phyloP scores from a whole-genome alignment of 2,329 filamentous ascomycete genomes.

The Calonectria fujianensis region DNA sequence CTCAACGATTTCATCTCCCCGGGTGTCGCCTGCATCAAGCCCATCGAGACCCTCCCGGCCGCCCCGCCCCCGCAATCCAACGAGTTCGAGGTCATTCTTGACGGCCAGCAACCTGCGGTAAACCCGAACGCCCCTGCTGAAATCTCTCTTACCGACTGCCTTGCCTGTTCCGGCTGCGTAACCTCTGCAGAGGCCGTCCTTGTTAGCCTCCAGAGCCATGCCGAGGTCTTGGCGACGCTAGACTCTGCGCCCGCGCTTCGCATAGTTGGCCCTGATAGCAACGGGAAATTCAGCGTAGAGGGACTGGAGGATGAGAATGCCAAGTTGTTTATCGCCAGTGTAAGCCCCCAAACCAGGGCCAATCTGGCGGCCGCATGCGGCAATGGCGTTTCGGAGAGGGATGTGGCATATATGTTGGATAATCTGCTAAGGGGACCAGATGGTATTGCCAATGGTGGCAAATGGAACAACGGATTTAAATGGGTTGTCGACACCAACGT shows the following conservation, averaged over 20 bases:
- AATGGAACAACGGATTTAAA: conserved; percentile 84
- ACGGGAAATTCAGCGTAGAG: conserved; percentile 64
- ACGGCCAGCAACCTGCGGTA: conserved; percentile 81
- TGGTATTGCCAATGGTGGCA: conserved; percentile 82
- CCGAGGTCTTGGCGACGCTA: conserved; percentile 89
- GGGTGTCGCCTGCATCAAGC: conserved; percentile 98
- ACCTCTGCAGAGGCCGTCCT: conserved; percentile 98
- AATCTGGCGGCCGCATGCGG: conserved; percentile 90
- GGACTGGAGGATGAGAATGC: conserved; percentile 76
- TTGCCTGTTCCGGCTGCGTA: conserved; percentile 97
- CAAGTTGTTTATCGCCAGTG: conserved; percentile 91
- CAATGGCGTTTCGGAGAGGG: conserved; percentile 79
- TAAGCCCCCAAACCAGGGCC: conserved; percentile 93
- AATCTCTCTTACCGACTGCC: conserved; percentile 97
- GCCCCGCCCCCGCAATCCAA: conserved; percentile 63
- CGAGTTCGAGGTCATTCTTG: conserved; percentile 92
- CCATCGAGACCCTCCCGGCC: conserved; percentile 90
- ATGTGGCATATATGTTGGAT: conserved; percentile 88
- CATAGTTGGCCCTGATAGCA: conserved; percentile 58
- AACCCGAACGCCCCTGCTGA: conserved; percentile 82
- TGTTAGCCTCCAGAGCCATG: conserved; percentile 94
- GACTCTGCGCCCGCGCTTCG: conserved; percentile 77
- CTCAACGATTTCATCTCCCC: conserved; percentile 99
- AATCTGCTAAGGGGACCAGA: conserved; percentile 82
- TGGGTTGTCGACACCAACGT: conserved; percentile 95